Evolutionary conservation across 371 early-diverging fungal species (phyloP), one percentile per base, ranked within the genome.

Genomic region (Sporodiniella umbellata): DNA sequence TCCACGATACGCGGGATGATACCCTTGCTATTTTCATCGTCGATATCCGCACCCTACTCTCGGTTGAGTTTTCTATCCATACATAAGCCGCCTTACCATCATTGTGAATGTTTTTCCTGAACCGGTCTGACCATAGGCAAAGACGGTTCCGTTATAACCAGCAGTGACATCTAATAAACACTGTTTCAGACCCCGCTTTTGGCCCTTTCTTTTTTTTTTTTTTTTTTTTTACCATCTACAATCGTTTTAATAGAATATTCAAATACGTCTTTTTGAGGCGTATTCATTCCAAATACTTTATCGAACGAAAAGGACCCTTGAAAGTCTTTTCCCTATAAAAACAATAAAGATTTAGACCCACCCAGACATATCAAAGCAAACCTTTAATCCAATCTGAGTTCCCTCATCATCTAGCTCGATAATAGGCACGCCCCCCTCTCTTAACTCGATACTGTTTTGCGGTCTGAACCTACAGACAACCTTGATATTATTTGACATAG

Each of bases 31-130:
- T 87, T 83, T n/a, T 83, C 85, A 64, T 87, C 84, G 58, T 94
- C 95, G 64, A 95, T 90, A 61, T 94, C 92, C 19, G 88, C 81
- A 42, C 95, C 95, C 26, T 43, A 28, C n/a, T 14, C 10, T 25
- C 1, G n/a, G 3, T 5, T 43, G 6, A 43, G n/a, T 4, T 14
- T 4, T 25, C 11, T 15, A n/a, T 28, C 11, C 87, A 68, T 88
- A 89, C 11, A 35, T 2, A 43, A 5, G 26, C 4, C 8, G 37
- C 1, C 12, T 43, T 77, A 85, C 90, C 94, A 95, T 93, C 98
- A 99, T 98, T 15, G 99, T 99, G 71, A 91, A 92, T 4, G 99
- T 99, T 80, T 99, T 99, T 61, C 99, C 99, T 44, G 90, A 87
- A 45, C 98, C 97, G 4, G 95, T 95, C 66, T 96, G 96, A 56